phyloP scores from a whole-genome alignment of 768 basidiomycete species.

The Boletus rex-veris region DNA sequence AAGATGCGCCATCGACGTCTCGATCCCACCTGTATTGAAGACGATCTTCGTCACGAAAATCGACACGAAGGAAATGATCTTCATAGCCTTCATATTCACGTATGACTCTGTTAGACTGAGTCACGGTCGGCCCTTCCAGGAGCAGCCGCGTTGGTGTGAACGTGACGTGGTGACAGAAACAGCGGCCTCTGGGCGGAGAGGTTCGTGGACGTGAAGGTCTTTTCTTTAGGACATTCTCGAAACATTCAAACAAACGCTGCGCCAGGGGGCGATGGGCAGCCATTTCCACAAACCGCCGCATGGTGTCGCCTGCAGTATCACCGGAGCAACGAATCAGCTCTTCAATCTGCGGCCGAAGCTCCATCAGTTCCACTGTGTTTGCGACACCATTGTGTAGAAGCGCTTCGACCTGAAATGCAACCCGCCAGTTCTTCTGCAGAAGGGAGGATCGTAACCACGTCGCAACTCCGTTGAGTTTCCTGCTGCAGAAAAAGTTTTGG shows the following conservation, averaged over 20 bases:
- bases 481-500: constrained; percentile 49
- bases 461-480: constrained; percentile 44
- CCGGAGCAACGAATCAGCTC: constrained; percentile 34
- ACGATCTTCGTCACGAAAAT: constrained; percentile 81
- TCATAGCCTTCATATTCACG: constrained; percentile 58
- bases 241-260: constrained; percentile 44
- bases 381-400: constrained; percentile 61
- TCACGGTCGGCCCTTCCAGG: constrained; percentile 71
- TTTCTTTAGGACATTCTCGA: constrained; percentile 34
- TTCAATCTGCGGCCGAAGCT: constrained; percentile 44
- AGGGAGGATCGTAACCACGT: constrained; percentile 44
- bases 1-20: constrained; percentile 54
- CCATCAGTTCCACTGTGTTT: constrained; percentile 53
- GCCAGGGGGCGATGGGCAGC: constrained; percentile 45
- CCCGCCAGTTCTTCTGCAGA: constrained; percentile 42
- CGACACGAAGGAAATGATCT: constrained; percentile 75
- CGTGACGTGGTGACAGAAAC: constrained; percentile 72
- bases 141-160: constrained; percentile 73
- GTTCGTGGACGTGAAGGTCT: constrained; percentile 14
- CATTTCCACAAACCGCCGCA: constrained; percentile 52
- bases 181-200: constrained; percentile 36
- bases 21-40: constrained; percentile 71
- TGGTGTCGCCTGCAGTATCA: constrained; percentile 43
- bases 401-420: constrained; percentile 76
- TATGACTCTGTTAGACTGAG: constrained; percentile 79